Conservation (phyloP, 1,139 yeast genomes). For the Geotrichum macrosporum region DNA sequence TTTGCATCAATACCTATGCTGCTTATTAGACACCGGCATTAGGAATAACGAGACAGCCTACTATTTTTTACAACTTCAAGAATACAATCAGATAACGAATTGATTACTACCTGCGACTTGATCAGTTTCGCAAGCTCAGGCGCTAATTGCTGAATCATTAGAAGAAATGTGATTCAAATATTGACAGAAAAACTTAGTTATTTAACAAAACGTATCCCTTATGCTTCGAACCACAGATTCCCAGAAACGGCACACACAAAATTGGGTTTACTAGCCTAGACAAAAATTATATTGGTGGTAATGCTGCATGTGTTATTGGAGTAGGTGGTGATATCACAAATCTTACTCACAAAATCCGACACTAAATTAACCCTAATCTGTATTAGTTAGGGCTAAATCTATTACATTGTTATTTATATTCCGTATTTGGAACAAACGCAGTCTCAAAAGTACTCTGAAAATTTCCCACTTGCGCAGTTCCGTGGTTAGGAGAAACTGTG, state of each 20-base stretch:
- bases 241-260: too few relatives aligned
- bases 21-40: not conserved
- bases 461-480: not conserved
- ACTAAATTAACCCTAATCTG: too few relatives aligned
- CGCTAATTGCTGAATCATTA: constrained; percentile 10
- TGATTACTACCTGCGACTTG: constrained; percentile 16
- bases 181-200: too few relatives aligned
- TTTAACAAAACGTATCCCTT: too few relatives aligned
- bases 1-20: constrained; percentile 46
- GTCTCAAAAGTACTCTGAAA: constrained; percentile 9
- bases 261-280: too few relatives aligned
- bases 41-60: constrained; percentile 12
- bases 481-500: constrained; percentile 4
- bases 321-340: too few relatives aligned
- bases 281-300: too few relatives aligned
- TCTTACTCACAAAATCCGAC: too few relatives aligned
- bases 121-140: constrained; percentile 2
- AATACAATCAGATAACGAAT: constrained; percentile 26
- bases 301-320: too few relatives aligned
- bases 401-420: too few relatives aligned
- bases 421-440: constrained; percentile 7
- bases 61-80: constrained; percentile 33
- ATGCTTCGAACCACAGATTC: not conserved
- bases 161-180: too few relatives aligned
- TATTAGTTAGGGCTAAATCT: too few relatives aligned